Evolutionary conservation across 176 grass and related monocot genomes (phyloP).

Genomic region (Saccharum officinarum): DNA sequence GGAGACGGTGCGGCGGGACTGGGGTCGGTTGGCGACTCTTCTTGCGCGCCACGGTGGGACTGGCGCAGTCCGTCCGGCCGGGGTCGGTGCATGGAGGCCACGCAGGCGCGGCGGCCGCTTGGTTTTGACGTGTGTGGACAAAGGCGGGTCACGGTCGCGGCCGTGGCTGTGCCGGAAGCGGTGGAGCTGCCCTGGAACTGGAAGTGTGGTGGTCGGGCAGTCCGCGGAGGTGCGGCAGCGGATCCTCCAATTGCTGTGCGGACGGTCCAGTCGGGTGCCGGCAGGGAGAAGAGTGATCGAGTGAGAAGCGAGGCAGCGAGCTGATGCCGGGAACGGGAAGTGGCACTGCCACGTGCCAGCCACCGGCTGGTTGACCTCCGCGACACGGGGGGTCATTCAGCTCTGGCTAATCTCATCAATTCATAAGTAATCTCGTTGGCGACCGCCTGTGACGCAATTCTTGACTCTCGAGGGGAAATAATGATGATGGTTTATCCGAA

Average conservation of each 20-base stretch:
- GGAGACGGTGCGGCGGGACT: not conserved
- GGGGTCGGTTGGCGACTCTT: not conserved
- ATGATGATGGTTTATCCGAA: no score
- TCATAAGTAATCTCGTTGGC: not conserved
- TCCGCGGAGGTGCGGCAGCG: no score
- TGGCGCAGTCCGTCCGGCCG: not conserved
- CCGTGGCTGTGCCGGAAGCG: not conserved
- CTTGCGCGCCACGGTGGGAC: not conserved
- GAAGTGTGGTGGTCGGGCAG: no score
- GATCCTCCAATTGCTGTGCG: no score
- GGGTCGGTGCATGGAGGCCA: slow-evolving; percentile 5
- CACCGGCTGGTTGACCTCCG: not conserved
- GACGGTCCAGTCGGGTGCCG: no score
- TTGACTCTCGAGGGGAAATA: no score
- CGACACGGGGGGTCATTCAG: not conserved
- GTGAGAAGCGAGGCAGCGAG: not conserved
- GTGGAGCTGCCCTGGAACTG: not conserved
- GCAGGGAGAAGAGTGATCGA: no score
- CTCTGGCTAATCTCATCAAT: not conserved
- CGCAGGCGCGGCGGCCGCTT: not conserved
- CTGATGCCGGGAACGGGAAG: not conserved
- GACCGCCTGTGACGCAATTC: not conserved
- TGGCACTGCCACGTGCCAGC: not conserved
- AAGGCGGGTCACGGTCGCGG: not conserved
- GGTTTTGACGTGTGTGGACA: not conserved